Evolutionary conservation across 2,329 filamentous ascomycete genomes (phyloP), one percentile per base, ranked within the genome.

Genomic region (Fusarium agapanthi): DNA sequence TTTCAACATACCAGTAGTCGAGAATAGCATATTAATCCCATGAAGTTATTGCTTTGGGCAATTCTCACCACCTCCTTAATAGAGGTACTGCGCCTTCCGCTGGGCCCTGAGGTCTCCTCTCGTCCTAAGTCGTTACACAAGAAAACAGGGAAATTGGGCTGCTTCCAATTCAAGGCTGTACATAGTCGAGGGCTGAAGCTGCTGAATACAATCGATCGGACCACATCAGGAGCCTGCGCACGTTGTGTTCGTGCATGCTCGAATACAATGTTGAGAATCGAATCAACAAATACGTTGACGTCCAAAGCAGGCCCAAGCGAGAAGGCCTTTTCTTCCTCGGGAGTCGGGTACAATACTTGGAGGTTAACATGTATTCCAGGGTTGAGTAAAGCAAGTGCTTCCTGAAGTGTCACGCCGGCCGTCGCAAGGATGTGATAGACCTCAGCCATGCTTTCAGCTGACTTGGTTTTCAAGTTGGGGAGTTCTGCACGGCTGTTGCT

Each of bases 161-260:
- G 96, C 82, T 99, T 99, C 96, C 96, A 99, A 83, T 99, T 99
- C 76, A 99, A 84, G 10, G 95, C 95, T 22, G 94, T 97, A 83
- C 96, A 99, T 26, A 98, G 89, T 72, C 92, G 92, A 18, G 93
- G 87, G 79, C 97, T 98, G 82, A 95, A 97, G 28, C 94, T 97
- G 77, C 94, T 97, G 81, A 99, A 98, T 16, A 98, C 94, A 58
- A 99, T 92, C 18, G 94, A 97, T 44, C 95, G 88, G 75, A 96
- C 91, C 22, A 91, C 89, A 61, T 94, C 91, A 14, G 93, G 77
- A 3, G 89, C 90, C 70, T 81, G 94, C 71, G 77, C 88, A 76
- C 88, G 84, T 78, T 90, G 88, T 4, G 85, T 84, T 48, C 95
- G 89, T 5, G 95, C 95, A 81, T 98, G 95, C 74, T 97, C 93